phyloP scores from a whole-genome alignment of 352 stramenopile species.

The Blastocystis sp. region DNA sequence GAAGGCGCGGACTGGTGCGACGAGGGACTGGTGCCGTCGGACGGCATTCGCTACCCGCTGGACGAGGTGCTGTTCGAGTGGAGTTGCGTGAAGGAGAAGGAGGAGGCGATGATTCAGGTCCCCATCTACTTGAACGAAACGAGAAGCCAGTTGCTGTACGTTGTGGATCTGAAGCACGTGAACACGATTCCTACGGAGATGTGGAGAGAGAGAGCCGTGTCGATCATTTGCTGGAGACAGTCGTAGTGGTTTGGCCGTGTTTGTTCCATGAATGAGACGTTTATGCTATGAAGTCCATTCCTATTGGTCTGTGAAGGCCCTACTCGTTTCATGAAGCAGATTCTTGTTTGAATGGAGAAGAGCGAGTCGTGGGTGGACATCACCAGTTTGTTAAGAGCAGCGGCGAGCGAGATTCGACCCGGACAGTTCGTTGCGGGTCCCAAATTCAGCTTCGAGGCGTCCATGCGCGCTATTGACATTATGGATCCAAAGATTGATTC shows the following conservation, averaged over 20 bases:
- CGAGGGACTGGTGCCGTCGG: constrained; percentile 20
- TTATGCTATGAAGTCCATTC: too few species aligned
- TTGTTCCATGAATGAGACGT: constrained; percentile 51
- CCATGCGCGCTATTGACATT: constrained; percentile 67
- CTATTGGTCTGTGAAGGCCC: background rate
- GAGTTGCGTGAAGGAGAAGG: constrained; percentile 22
- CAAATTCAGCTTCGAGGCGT: constrained; percentile 21
- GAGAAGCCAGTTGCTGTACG: constrained; percentile 23
- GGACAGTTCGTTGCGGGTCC: constrained; percentile 27
- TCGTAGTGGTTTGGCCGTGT: constrained; percentile 13
- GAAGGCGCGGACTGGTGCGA: constrained; percentile 57
- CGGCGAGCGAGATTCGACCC: constrained; percentile 1
- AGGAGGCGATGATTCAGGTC: background rate
- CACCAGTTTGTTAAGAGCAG: constrained; percentile 10
- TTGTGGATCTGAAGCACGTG: constrained; percentile 43
- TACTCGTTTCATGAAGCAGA: background rate
- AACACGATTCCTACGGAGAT: constrained; percentile 55
- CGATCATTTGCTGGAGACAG: constrained; percentile 68
- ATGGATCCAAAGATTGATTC: constrained; percentile 41
- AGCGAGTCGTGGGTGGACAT: constrained; percentile 16
- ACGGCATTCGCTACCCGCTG: constrained; percentile 49
- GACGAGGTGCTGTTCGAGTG: constrained; percentile 65
- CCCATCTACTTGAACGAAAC: constrained; percentile 73
- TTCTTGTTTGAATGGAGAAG: background rate
- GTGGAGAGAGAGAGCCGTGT: constrained; percentile 55